Conservation (phyloP, 2,329 filamentous ascomycete genomes). For the Exophiala sp. region DNA sequence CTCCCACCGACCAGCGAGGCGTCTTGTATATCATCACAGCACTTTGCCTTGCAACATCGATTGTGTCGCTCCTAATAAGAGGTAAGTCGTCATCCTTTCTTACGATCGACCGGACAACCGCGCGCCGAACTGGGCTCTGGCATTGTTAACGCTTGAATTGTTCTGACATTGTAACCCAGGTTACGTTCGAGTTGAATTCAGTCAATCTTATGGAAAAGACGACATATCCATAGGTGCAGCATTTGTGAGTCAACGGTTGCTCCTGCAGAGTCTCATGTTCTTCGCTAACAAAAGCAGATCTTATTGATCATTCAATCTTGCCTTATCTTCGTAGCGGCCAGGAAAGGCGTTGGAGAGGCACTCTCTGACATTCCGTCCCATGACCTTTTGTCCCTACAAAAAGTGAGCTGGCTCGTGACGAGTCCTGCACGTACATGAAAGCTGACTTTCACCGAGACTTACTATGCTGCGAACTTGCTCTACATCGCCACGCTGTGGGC, state of each 20-base stretch:
- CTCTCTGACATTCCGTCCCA: background rate
- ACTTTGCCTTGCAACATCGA: background rate
- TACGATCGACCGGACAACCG: too few species aligned
- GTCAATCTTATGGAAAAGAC: background rate
- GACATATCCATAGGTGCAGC: background rate
- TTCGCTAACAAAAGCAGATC: background rate
- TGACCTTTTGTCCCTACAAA: background rate
- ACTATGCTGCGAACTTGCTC: background rate
- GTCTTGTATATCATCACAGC: background rate
- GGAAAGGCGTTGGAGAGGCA: background rate
- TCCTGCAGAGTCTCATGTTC: background rate
- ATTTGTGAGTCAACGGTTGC: background rate
- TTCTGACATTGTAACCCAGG: too few species aligned
- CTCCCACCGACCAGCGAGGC: background rate
- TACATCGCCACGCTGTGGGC: slow-evolving; percentile 1
- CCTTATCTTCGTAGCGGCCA: background rate
- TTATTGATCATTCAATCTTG: background rate
- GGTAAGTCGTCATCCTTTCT: too few species aligned
- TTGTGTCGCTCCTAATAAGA: background rate
- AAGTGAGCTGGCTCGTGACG: background rate
- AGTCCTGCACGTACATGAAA: background rate
- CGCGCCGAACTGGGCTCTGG: too few species aligned
- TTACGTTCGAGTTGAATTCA: background rate
- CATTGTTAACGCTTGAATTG: too few species aligned
- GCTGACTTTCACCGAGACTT: background rate